Base-by-base conservation (phyloP, 345 rosid species). In the Moricandia arvensis region DNA sequence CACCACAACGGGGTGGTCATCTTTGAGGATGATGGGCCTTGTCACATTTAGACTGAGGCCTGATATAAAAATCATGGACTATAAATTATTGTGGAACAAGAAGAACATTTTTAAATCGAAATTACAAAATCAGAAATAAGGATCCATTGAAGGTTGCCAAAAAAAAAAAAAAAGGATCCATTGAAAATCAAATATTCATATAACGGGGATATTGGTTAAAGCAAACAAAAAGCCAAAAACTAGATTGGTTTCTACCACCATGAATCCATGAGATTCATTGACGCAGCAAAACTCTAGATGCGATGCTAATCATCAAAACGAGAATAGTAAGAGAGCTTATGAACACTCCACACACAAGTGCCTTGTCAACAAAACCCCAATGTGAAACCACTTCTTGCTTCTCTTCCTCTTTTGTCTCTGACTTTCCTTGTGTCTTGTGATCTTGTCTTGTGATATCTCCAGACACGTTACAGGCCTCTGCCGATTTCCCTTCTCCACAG, bases 281-380 rank as follows among this genome's bases (percentile, higher is more conserved):
- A 6, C 82, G 82, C 37, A 75, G 18, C 9, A 51, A 66, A 29
- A 75, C 79, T 75, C 81, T 54, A 63, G 64, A 82, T 5, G 88
- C 86, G 11, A 91, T 69, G 77, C 81, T 84, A 27, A 89, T 47
- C 5, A 87, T 29, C 63, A 87, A 31, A 67, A 86, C 86, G 43
- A 85, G 53, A 70, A 87, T 81, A 38, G 86, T 82, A 18, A 89
- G 69, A 59, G 85, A 69, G 83, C 91, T 86, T 74, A 90, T 70
- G 57, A 87, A 31, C 63, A 89, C 81, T 75, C 98, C 95, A 72
- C 86, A 89, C 21, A 91, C 24, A 62, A 91, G 87, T 74, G 84
- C 86, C 73, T 73, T 84, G 69, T 90, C 95, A 18, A 87, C 65
- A 6, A 69, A 35, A 47, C 84, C 83, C 93, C 88, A 90, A 7